These are phyloP conservation scores for Xylariales sp. DNA, from an alignment of 2,329 filamentous ascomycete species.

Conservation along the genomic window DNA sequence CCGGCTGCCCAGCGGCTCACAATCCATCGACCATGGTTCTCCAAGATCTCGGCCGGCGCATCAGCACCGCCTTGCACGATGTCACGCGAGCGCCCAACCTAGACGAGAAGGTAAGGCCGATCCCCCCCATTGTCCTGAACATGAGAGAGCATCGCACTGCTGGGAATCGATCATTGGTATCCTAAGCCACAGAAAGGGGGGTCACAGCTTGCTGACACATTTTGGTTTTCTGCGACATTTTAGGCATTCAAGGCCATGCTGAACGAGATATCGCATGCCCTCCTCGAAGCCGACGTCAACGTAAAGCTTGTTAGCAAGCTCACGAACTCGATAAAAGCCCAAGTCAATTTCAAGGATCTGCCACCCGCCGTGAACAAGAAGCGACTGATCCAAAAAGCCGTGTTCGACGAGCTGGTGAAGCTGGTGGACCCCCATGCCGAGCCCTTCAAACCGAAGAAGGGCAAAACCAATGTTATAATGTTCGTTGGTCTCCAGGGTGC, in stretches of 20 bases:
- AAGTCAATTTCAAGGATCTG: slow-evolving; percentile 93
- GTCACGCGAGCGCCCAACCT: slow-evolving; percentile 88
- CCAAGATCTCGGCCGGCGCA: slow-evolving; percentile 96
- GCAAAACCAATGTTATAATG: slow-evolving; percentile 96
- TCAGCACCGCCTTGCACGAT: slow-evolving; percentile 93
- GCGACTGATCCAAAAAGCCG: slow-evolving; percentile 93
- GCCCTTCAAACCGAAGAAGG: slow-evolving; percentile 95
- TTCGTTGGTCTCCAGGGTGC: slow-evolving; percentile 97
- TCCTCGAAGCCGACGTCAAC: slow-evolving; percentile 96
- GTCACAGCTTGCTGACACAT: too few relatives aligned
- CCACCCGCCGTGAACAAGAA: slow-evolving; percentile 96
- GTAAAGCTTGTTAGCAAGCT: slow-evolving; percentile 87
- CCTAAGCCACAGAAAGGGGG: too few relatives aligned
- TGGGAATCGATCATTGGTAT: too few relatives aligned
- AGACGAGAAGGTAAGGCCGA: slow-evolving; percentile 76
- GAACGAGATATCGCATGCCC: slow-evolving; percentile 94
- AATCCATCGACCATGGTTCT: slow-evolving; percentile 83
- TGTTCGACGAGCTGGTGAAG: slow-evolving; percentile 94
- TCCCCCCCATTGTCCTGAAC: slow-evolving; percentile 3
- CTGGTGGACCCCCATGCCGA: slow-evolving; percentile 94
- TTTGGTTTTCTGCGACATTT: too few relatives aligned
- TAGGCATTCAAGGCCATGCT: slow-evolving; percentile 97
- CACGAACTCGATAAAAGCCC: slow-evolving; percentile 84
- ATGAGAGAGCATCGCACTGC: slow-evolving; percentile 30
- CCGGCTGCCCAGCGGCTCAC: too few relatives aligned